These are phyloP conservation scores for Moniliophthora roreri DNA, from an alignment of 1,284 basidiomycete genomes.

Conservation along the genomic window DNA sequence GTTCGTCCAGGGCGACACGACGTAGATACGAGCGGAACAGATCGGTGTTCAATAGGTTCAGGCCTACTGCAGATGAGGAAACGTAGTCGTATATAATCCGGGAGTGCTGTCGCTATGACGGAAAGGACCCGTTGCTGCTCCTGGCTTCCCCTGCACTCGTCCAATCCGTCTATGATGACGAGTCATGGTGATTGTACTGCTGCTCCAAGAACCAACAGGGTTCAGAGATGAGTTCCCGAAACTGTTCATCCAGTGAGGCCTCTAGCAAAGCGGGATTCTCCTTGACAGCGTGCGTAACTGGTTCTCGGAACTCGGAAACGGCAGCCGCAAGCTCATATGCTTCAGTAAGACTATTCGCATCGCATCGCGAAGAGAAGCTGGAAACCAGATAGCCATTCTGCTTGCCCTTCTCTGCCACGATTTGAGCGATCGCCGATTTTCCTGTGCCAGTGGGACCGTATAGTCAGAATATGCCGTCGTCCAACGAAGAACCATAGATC, in stretches of 20 bases:
- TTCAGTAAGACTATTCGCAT: not conserved
- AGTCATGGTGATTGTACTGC: too few relatives aligned
- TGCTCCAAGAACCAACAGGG: too few relatives aligned
- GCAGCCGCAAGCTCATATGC: not conserved
- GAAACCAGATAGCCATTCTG: not conserved
- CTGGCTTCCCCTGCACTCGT: not conserved
- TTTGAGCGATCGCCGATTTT: too few relatives aligned
- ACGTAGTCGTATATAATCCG: not conserved
- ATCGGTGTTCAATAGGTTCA: not conserved
- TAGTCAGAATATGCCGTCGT: too few relatives aligned
- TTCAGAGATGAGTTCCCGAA: not conserved
- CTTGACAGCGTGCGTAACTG: not conserved
- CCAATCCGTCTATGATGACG: not conserved
- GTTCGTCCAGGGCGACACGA: not conserved
- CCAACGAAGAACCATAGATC: too few relatives aligned
- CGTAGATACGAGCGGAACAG: too few relatives aligned
- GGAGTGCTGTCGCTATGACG: not conserved
- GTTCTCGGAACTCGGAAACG: not conserved
- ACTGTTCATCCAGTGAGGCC: not conserved
- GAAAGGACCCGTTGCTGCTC: not conserved
- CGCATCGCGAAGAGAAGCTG: not conserved
- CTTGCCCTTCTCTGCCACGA: not conserved
- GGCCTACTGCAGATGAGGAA: not conserved
- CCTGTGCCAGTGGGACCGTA: too few relatives aligned
- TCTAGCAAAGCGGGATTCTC: not conserved